phyloP scores from a whole-genome alignment of 2,329 filamentous ascomycete genomes.

The Paecilomyces formosus region DNA sequence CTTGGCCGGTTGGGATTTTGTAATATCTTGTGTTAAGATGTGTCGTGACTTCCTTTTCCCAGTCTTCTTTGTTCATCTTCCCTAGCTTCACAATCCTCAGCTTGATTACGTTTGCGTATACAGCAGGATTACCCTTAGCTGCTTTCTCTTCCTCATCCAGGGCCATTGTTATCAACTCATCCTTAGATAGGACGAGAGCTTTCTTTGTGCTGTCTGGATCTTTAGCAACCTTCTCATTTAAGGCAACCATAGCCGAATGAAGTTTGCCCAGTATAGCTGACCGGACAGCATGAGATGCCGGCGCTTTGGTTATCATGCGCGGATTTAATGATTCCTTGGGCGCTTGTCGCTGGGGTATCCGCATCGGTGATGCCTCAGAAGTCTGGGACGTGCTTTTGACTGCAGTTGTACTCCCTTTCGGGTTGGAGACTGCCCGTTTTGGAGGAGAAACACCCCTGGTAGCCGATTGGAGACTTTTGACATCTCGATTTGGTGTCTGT shows the following conservation, averaged over 20 bases:
- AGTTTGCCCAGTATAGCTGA: conserved; percentile 37
- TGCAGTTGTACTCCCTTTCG: background rate
- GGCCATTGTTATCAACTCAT: conserved; percentile 40
- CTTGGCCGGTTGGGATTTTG: conserved; percentile 18
- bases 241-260: conserved; percentile 33
- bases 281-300: conserved; percentile 34
- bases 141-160: conserved; percentile 66
- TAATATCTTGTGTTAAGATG: conserved; percentile 31
- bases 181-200: conserved; percentile 28
- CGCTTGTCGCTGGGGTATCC: conserved; percentile 20
- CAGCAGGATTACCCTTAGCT: conserved; percentile 57
- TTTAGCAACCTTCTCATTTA: conserved; percentile 31
- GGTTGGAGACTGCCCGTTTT: conserved; percentile 5
- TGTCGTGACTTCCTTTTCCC: conserved; percentile 56
- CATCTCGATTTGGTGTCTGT: conserved; percentile 7
- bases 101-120: conserved; percentile 82
- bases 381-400: background rate
- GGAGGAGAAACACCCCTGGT: conserved; percentile 20
- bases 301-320: conserved; percentile 36
- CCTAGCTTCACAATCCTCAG: conserved; percentile 69
- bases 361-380: background rate
- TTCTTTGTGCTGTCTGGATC: conserved; percentile 23
- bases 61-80: conserved; percentile 64
- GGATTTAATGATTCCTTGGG: conserved; percentile 39
- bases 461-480: conserved; percentile 13